Base-by-base conservation (phyloP, 2,329 filamentous ascomycete genomes). In the Akanthomyces uredinophilus region DNA sequence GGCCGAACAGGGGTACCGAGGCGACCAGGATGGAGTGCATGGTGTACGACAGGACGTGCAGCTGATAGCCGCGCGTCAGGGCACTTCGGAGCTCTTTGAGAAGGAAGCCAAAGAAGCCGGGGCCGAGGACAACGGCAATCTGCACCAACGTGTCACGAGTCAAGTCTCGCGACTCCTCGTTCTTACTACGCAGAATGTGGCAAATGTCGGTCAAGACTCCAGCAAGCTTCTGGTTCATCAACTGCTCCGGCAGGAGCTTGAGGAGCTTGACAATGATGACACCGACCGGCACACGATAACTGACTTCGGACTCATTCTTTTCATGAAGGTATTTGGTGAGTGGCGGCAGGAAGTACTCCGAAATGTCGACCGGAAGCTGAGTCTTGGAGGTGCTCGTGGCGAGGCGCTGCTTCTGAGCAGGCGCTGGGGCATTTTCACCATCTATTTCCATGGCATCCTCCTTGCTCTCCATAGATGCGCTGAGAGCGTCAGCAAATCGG, bases 1-100 rank as follows among this genome's bases (percentile, higher is more conserved):
- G 87, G 46, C 86, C 80, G 69, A 92, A 90, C 2, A 85, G 81
- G 11, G 91, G 88, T 13, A 89, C 86, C 10, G 88, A 86, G 5
- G 86, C 83, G 13, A 97, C 86, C 22, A 99, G 79, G 56, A 99
- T 91, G 0, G 92, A 91, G 75, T 99, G 95, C 72, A 99, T 85
- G 0, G 95, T 98, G 73, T 91, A 99, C 0, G 94, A 97, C 27
- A 99, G 80, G 11, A 99, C 92, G 73, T 99, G 95, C 44, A 98
- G 83, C 70, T 99, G 95, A 70, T 96, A 96, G 5, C 95, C 95
- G 69, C 88, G 85, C 52, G 87, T 88, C 14, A 99, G 81, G 7
- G 94, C 91, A 62, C 89, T 88, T 55, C 92, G 84, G 27, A 99
- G 79, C 72, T 98, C 93, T 71, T 93, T 96, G 63, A 99, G 79